A percentile compares a stretch with the other conserved stretches of the same genome.
Evolutionary conservation across 345 rosid species (phyloP).

Genomic region (Populus deltoides): DNA sequence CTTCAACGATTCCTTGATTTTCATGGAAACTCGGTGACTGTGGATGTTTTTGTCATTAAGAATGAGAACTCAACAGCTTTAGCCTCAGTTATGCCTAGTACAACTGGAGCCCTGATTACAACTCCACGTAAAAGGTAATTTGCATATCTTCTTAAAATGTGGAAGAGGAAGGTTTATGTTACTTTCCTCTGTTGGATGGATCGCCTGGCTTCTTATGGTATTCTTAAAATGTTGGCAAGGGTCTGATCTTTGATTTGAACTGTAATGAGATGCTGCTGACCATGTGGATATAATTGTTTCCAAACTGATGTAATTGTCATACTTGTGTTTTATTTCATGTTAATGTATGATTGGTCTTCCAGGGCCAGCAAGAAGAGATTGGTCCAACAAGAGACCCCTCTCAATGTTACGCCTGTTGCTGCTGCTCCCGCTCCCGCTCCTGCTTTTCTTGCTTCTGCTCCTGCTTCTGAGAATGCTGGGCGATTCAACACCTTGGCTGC

Average conservation of each 20-base stretch:
- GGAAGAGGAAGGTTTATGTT: not conserved
- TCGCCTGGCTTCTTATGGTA: not conserved
- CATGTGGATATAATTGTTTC: conserved; percentile 2
- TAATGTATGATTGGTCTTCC: conserved; percentile 9
- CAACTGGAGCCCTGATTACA: not conserved
- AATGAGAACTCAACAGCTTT: conserved; percentile 18
- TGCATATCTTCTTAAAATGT: not conserved
- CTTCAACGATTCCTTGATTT: conserved; percentile 26
- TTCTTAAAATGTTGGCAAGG: not conserved
- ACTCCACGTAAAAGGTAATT: conserved; percentile 29
- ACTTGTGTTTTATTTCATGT: not conserved
- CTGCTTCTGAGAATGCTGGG: conserved; percentile 13
- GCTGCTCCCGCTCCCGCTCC: not conserved
- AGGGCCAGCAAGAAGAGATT: conserved; percentile 29
- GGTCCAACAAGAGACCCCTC: conserved; percentile 23
- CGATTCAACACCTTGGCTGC: conserved; percentile 6
- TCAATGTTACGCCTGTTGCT: conserved; percentile 15
- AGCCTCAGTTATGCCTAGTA: not conserved
- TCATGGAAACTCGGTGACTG: conserved; percentile 20
- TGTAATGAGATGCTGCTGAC: conserved; percentile 2
- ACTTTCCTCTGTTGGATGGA: not conserved
- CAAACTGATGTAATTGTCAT: not conserved
- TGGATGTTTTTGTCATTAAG: conserved; percentile 22
- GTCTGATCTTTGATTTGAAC: conserved; percentile 3
- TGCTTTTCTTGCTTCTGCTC: conserved; percentile 1